These are phyloP conservation scores for Geranium brycei DNA, from an alignment of 345 rosid genomes.

Conservation along the genomic window DNA sequence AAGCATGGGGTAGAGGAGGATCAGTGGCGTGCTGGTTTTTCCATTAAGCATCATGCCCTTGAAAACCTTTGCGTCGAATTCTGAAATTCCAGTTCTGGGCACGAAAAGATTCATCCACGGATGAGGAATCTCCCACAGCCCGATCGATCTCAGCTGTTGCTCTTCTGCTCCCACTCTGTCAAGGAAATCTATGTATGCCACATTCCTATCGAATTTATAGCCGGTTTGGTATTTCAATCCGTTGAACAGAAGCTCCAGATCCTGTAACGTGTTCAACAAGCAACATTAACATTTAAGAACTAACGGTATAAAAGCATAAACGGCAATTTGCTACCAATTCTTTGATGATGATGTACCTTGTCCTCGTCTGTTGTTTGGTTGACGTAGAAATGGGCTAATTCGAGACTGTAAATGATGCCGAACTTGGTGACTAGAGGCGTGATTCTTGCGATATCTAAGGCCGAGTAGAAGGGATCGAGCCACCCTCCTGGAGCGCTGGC, in stretches of 20 bases:
- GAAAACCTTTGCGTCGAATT: slow-evolving; percentile 8
- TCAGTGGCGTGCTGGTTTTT: slow-evolving; percentile 13
- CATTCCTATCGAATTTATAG: background rate
- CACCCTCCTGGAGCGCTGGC: slow-evolving; percentile 13
- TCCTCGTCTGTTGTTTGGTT: background rate
- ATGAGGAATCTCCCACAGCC: slow-evolving; percentile 6
- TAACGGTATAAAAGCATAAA: background rate
- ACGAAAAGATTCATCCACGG: slow-evolving; percentile 21
- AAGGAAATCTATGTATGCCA: slow-evolving; percentile 9
- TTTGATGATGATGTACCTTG: slow-evolving; percentile 6
- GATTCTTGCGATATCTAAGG: slow-evolving; percentile 4
- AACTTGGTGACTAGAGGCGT: slow-evolving; percentile 6
- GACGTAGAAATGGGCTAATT: slow-evolving; percentile 9
- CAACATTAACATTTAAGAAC: background rate
- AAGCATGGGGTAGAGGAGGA: slow-evolving; percentile 16
- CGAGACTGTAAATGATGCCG: slow-evolving; percentile 15
- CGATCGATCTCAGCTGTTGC: background rate
- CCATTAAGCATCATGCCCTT: slow-evolving; percentile 13
- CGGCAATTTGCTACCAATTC: background rate
- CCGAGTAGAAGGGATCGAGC: slow-evolving; percentile 9
- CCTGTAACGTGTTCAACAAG: slow-evolving; percentile 2
- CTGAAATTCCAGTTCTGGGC: slow-evolving; percentile 10
- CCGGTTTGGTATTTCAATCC: background rate
- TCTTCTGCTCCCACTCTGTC: slow-evolving; percentile 6
- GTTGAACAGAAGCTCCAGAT: background rate